Conservation (phyloP, 495 filamentous ascomycete species). For the Haplographium delicatum region DNA sequence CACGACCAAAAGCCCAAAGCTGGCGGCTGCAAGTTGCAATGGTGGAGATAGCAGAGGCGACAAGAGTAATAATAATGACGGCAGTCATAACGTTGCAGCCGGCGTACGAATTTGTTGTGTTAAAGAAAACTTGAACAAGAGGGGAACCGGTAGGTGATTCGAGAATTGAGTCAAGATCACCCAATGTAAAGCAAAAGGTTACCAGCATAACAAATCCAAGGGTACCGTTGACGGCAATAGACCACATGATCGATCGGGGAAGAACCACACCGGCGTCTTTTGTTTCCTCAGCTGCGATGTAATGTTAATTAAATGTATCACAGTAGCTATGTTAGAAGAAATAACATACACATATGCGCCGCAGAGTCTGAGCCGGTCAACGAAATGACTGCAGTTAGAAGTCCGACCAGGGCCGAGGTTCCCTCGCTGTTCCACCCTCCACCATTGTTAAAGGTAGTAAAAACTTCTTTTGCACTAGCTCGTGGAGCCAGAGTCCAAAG, state of each 20-base stretch:
- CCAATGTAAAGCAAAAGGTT: constrained; percentile 41
- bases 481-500: constrained; percentile 27
- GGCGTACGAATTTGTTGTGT: constrained; percentile 34
- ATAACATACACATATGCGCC: constrained; percentile 21
- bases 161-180: constrained; percentile 33
- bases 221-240: constrained; percentile 8
- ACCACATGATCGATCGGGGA: constrained; percentile 40
- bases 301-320: constrained; percentile 1
- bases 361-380: constrained; percentile 22
- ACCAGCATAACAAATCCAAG: constrained; percentile 39
- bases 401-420: constrained; percentile 38
- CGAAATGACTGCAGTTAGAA: constrained; percentile 16
- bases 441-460: constrained; percentile 37
- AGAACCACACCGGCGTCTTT: constrained; percentile 42
- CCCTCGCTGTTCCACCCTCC: constrained; percentile 36
- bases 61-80: constrained; percentile 10
- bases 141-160: constrained; percentile 34
- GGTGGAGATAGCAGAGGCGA: constrained; percentile 1
- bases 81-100: constrained; percentile 19
- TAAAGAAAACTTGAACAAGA: constrained; percentile 44
- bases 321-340: constrained; percentile 35
- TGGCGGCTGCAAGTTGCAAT: constrained; percentile 46
- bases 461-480: constrained; percentile 33
- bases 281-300: constrained; percentile 38
- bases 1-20: constrained; percentile 50